phyloP scores from a whole-genome alignment of 345 rosid genomes.

The Gossypium stocksii region DNA sequence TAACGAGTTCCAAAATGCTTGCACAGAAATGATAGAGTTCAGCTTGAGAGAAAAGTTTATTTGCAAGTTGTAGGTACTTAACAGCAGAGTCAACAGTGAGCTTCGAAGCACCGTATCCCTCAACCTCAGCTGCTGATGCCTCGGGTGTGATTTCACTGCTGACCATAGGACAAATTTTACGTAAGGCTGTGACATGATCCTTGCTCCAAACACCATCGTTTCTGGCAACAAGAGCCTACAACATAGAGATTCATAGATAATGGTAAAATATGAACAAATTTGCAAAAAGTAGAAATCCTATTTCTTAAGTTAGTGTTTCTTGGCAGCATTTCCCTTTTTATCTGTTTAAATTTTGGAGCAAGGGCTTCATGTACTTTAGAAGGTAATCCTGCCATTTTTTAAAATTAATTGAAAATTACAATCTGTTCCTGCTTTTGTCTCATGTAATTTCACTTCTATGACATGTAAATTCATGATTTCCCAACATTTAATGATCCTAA shows the following conservation, averaged over 20 bases:
- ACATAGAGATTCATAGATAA: not conserved
- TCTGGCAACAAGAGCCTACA: constrained; percentile 18
- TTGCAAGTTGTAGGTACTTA: constrained; percentile 92
- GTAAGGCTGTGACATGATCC: constrained; percentile 79
- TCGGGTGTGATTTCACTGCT: constrained; percentile 82
- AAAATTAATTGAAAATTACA: not conserved
- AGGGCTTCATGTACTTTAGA: not conserved
- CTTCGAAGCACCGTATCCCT: constrained; percentile 99
- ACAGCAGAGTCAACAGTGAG: constrained; percentile 99
- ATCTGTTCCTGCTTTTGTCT: not conserved
- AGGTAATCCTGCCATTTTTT: not conserved
- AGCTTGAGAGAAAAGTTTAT: constrained; percentile 93
- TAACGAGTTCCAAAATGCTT: constrained; percentile 91
- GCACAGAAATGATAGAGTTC: constrained; percentile 98
- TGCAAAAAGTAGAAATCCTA: not conserved
- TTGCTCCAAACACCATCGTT: constrained; percentile 97
- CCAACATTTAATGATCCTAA: constrained; percentile 56
- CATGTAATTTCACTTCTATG: not conserved
- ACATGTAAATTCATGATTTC: not conserved
- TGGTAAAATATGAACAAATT: not conserved
- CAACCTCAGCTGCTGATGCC: constrained; percentile 99
- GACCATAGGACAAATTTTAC: constrained; percentile 95
- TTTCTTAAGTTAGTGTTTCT: not conserved
- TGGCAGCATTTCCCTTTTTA: not conserved
- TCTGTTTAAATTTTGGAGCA: constrained; percentile 3